phyloP scores from a whole-genome alignment of 1,284 basidiomycete species.

The Xanthoconium separans region DNA sequence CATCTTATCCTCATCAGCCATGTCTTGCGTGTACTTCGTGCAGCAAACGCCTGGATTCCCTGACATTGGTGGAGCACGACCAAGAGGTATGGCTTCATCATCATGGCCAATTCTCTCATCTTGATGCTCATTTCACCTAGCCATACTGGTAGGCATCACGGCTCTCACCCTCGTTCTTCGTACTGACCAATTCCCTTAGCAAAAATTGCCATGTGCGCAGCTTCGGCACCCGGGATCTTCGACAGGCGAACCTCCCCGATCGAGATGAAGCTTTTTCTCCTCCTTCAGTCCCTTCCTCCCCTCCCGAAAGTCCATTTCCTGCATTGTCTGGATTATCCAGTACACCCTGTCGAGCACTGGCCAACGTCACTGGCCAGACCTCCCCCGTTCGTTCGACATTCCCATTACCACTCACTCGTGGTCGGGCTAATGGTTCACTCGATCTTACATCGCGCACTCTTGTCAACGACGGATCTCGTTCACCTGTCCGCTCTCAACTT shows the following conservation, averaged over 20 bases:
- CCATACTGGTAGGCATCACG: conserved; percentile 31
- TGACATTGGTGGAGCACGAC: conserved; percentile 72
- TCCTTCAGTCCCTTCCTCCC: conserved; percentile 22
- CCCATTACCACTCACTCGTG: conserved; percentile 19
- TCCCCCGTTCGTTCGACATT: conserved; percentile 27
- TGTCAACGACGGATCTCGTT: conserved; percentile 25
- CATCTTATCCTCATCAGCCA: conserved; percentile 36
- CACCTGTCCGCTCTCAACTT: conserved; percentile 33
- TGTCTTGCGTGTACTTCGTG: conserved; percentile 72
- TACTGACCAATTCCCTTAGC: conserved; percentile 38
- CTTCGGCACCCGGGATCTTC: conserved; percentile 71
- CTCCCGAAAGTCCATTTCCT: conserved; percentile 20
- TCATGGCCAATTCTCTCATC: conserved; percentile 5
- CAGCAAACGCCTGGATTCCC: conserved; percentile 72
- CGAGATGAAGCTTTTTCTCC: conserved; percentile 32
- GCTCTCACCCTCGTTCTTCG: not conserved
- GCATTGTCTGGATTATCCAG: conserved; percentile 17
- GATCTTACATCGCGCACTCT: conserved; percentile 25
- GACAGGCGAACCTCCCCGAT: conserved; percentile 69
- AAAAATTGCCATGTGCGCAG: conserved; percentile 72
- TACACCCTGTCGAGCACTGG: conserved; percentile 12
- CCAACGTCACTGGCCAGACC: conserved; percentile 14
- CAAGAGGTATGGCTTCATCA: conserved; percentile 52
- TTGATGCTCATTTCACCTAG: conserved; percentile 13
- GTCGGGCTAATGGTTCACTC: conserved; percentile 22